Conservation (phyloP, 2,329 filamentous ascomycete species). For the Penicillium sp. region DNA sequence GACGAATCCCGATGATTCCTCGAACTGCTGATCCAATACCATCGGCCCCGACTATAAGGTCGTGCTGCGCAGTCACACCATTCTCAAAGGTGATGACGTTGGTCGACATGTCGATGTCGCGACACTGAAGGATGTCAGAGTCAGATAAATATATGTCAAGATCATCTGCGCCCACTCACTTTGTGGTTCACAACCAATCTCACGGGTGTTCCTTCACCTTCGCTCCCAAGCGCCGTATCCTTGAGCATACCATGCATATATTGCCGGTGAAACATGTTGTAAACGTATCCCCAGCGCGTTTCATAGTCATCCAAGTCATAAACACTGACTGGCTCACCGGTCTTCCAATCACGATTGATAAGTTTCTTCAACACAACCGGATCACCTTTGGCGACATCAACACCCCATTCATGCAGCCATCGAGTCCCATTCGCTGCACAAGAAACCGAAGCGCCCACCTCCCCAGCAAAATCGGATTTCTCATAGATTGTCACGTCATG, state of each 20-base stretch:
- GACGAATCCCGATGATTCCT: constrained; percentile 56
- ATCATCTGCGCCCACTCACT: constrained; percentile 24
- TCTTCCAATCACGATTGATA: constrained; percentile 66
- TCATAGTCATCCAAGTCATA: constrained; percentile 62
- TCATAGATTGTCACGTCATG: constrained; percentile 60
- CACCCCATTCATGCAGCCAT: constrained; percentile 63
- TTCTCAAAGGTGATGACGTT: constrained; percentile 52
- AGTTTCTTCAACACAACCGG: constrained; percentile 60
- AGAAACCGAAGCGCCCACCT: constrained; percentile 61
- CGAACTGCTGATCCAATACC: constrained; percentile 63
- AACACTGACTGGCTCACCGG: constrained; percentile 59
- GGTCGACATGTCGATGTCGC: constrained; percentile 49
- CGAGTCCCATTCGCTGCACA: constrained; percentile 65
- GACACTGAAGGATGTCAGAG: constrained; percentile 36
- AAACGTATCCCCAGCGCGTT: constrained; percentile 58
- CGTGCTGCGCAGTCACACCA: constrained; percentile 47
- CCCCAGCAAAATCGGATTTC: constrained; percentile 59
- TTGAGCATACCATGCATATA: constrained; percentile 64
- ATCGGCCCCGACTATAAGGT: constrained; percentile 59
- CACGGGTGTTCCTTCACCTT: constrained; percentile 51
- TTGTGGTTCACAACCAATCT: constrained; percentile 52
- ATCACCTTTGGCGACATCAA: constrained; percentile 59
- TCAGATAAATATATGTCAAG: too few relatives aligned
- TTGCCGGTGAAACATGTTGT: constrained; percentile 65
- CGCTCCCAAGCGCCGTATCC: constrained; percentile 50